Evolutionary conservation across 257 asterid species (phyloP), one percentile per base, ranked within the genome.

Genomic region (Fraxinus quadrangulata): DNA sequence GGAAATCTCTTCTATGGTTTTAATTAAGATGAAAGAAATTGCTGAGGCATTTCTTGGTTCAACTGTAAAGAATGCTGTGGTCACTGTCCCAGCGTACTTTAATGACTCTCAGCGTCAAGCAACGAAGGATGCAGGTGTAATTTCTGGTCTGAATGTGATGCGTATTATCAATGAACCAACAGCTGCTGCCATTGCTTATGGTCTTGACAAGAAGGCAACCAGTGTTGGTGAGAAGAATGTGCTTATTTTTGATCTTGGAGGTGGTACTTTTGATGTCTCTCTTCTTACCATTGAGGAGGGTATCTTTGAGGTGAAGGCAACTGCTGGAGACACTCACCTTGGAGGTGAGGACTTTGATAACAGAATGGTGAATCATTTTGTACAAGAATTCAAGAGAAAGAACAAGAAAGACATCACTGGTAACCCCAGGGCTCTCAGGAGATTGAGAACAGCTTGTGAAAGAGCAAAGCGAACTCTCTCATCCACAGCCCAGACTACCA

Each of bases 271-370:
- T 24, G 67, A 61, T 10, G 67, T 61, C 5, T 61, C 67, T 23
- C 67, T 61, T 21, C 31, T 23, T 7, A 61, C 67, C 28, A 61
- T 61, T 24, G 67, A 61, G 31, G 67, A 61, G 67, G 67, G 67
- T 61, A 61, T 61, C 67, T 61, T 61, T 23, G 67, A 61, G 67
- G 67, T 61, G 30, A 61, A 61, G 67, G 67, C 67, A n/a, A 61
- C 67, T 23, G 31, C 67, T 61, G 67, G 67, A 21, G 67, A 61
- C 67, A 61, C 67, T 61, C 67, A 61, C 67, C 67, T 61, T 61
- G 67, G 67, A 61, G 67, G 67, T 7, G 67, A 61, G 10, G 67
- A 61, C 67, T 61, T 61, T 3, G 67, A 61, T 28, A 61, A 61
- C 28, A 61, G 31, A n/a, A 61, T 61, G 67, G 67, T 61, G 14